Percentiles rank a stretch among this genome's conserved stretches.
These are phyloP conservation scores for Alternaria ethzedia DNA, from an alignment of 2,329 filamentous ascomycete genomes.

Conservation along the genomic window DNA sequence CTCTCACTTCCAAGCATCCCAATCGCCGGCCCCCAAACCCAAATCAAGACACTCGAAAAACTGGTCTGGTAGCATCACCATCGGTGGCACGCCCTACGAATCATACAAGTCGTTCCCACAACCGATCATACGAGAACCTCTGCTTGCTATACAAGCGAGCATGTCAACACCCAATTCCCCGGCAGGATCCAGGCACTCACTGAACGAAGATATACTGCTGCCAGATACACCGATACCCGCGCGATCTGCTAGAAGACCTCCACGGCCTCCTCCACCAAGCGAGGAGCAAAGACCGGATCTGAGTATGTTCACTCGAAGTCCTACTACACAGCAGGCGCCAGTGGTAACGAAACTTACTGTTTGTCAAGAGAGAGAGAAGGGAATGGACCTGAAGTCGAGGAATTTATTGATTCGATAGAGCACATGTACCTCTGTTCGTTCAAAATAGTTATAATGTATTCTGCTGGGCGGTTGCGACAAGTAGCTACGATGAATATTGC, in stretches of 20 bases:
- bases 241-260: conserved; percentile 14
- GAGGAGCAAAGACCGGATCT: conserved; percentile 30
- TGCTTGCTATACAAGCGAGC: conserved; percentile 24
- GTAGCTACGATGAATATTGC: neutral
- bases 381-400: neutral
- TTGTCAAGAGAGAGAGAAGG: neutral
- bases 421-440: neutral
- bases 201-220: conserved; percentile 11
- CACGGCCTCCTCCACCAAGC: conserved; percentile 27
- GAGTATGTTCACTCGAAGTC: conserved; percentile 23
- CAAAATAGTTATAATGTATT: neutral
- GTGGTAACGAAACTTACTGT: conserved; percentile 10
- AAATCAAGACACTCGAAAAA: conserved; percentile 20
- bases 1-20: conserved; percentile 11
- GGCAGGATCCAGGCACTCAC: neutral
- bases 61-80: conserved; percentile 25
- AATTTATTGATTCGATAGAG: neutral
- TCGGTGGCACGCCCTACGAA: conserved; percentile 28
- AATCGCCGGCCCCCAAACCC: conserved; percentile 7
- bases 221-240: conserved; percentile 17
- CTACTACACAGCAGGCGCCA: conserved; percentile 9
- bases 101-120: conserved; percentile 10
- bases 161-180: conserved; percentile 21
- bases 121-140: conserved; percentile 15
- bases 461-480: neutral